Conservation (phyloP, 805 yeast species). For the Cyberlindnera mycetangii region DNA sequence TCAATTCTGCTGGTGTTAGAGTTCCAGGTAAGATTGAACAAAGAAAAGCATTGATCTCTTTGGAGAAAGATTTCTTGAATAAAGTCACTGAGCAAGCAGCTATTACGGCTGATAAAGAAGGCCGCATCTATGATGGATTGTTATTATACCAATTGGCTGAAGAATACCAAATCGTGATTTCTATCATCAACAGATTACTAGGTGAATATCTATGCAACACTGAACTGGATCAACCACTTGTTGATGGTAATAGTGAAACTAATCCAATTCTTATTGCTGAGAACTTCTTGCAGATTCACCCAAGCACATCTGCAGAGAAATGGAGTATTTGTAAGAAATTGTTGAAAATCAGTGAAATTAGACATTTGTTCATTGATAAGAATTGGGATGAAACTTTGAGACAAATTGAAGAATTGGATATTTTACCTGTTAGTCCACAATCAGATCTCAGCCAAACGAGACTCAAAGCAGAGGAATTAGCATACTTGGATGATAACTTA, state of each 20-base stretch:
- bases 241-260: constrained; percentile 41
- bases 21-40: constrained; percentile 82
- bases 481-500: constrained; percentile 62
- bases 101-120: constrained; percentile 84
- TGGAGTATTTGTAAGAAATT: constrained; percentile 65
- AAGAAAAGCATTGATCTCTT: constrained; percentile 61
- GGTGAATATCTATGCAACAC: constrained; percentile 74
- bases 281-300: constrained; percentile 42
- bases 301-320: constrained; percentile 56
- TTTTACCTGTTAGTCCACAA: constrained; percentile 57
- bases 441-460: constrained; percentile 42
- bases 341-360: constrained; percentile 63
- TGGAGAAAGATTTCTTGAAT: constrained; percentile 60
- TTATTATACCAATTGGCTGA: constrained; percentile 83
- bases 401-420: constrained; percentile 53
- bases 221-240: constrained; percentile 56
- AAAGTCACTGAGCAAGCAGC: constrained; percentile 85
- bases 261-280: constrained; percentile 38
- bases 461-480: constrained; percentile 64
- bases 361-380: constrained; percentile 52
- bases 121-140: constrained; percentile 81
- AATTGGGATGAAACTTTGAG: constrained; percentile 59
- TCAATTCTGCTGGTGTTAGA: constrained; percentile 72
- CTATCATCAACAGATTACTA: constrained; percentile 67
- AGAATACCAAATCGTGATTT: constrained; percentile 78